Conservation (phyloP, 192 early-diverging fungal genomes). For the Rhizoclosmatium globosum region DNA sequence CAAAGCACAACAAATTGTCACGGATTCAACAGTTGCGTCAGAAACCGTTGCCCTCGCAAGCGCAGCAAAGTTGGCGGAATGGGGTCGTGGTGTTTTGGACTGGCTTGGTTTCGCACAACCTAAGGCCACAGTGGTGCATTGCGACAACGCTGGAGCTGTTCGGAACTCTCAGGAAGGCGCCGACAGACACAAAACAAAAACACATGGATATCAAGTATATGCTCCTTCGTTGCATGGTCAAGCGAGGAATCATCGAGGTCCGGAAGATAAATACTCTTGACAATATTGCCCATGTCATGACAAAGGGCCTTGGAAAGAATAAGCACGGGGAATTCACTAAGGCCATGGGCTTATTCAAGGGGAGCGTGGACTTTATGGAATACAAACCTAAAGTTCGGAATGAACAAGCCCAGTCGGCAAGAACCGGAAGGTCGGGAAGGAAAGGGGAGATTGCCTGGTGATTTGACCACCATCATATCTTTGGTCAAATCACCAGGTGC, state of each 20-base stretch:
- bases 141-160: conserved; percentile 6
- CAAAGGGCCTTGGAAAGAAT: not conserved
- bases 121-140: not conserved
- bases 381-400: too few relatives aligned
- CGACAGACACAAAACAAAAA: not conserved
- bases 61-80: not conserved
- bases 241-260: not conserved
- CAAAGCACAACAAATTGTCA: not conserved
- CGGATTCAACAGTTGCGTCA: conserved; percentile 7
- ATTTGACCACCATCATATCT: too few relatives aligned
- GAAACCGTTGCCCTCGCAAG: not conserved
- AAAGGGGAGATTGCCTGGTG: too few relatives aligned
- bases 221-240: not conserved
- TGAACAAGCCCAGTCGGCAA: too few relatives aligned
- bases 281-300: not conserved
- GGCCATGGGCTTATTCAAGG: too few relatives aligned
- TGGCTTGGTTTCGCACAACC: not conserved
- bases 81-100: not conserved
- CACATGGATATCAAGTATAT: conserved; percentile 16
- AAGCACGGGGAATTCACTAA: too few relatives aligned
- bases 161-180: conserved; percentile 5
- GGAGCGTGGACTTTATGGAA: too few relatives aligned
- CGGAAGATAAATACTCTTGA: not conserved
- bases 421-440: too few relatives aligned
- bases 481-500: too few relatives aligned